Evolutionary conservation across 2,329 filamentous ascomycete genomes (phyloP).

Genomic region (Anisogramma anomala): DNA sequence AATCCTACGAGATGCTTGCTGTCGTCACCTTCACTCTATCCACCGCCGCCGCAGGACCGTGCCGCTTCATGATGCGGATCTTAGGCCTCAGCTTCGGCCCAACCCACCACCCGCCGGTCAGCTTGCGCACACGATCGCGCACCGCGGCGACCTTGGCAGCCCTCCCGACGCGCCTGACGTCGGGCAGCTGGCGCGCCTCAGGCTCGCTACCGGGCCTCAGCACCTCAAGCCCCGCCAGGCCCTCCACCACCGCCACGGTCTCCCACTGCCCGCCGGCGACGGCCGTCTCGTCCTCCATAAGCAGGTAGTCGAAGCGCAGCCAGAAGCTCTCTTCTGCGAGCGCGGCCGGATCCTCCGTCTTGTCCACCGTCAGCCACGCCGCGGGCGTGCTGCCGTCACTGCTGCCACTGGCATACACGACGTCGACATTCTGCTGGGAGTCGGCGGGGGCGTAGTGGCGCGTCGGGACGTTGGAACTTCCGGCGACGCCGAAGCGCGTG

Average conservation of each 20-base stretch:
- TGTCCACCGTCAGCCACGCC: constrained; percentile 38
- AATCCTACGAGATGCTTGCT: constrained; percentile 1
- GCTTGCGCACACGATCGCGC: constrained; percentile 30
- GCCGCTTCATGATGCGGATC: constrained; percentile 37
- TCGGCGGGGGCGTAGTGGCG: constrained; percentile 20
- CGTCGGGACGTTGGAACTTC: constrained; percentile 25
- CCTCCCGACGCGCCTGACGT: constrained; percentile 31
- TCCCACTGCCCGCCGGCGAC: constrained; percentile 43
- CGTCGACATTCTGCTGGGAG: background rate
- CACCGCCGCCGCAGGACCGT: background rate
- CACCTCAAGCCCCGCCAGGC: constrained; percentile 48
- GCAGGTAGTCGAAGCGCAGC: constrained; percentile 51
- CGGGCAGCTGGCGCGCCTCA: constrained; percentile 14
- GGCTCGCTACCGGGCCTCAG: constrained; percentile 33
- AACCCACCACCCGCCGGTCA: constrained; percentile 52
- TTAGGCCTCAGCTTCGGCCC: constrained; percentile 49
- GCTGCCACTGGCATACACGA: background rate
- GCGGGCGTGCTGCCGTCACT: constrained; percentile 2
- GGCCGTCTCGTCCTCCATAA: constrained; percentile 40
- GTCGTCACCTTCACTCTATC: constrained; percentile 4
- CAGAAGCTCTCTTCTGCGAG: constrained; percentile 45
- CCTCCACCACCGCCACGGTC: constrained; percentile 42
- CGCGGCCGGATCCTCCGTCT: constrained; percentile 42
- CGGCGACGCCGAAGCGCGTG: constrained; percentile 47
- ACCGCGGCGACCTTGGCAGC: constrained; percentile 29